These are phyloP conservation scores for Ichthyophthirius multifiliis DNA, from an alignment of 169 alveolate genomes.

Conservation along the genomic window DNA sequence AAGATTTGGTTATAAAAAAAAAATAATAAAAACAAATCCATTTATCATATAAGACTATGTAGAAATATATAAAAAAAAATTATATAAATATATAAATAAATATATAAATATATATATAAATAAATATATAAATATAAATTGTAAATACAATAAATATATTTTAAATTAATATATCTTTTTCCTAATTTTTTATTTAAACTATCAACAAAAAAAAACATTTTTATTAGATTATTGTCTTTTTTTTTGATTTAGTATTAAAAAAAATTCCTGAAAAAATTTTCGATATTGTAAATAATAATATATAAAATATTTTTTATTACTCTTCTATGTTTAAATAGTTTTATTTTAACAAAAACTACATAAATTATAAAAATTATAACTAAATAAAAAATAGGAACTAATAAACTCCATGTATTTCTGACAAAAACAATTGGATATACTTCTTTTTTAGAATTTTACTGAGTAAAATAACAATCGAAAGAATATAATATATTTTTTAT, in stretches of 20 bases:
- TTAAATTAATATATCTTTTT: too few species aligned
- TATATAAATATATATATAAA: too few species aligned
- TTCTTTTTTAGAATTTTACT: neutral
- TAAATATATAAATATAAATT: too few species aligned
- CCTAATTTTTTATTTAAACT: too few species aligned
- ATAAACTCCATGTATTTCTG: neutral
- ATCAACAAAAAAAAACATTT: too few species aligned
- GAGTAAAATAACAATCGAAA: neutral
- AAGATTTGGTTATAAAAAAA: neutral
- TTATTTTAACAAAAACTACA: neutral
- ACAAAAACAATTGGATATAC: neutral
- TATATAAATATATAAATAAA: neutral
- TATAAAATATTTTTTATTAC: too few species aligned
- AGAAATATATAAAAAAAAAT: neutral
- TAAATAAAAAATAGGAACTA: neutral
- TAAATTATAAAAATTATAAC: neutral
- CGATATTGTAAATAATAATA: too few species aligned
- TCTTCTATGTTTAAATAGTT: neutral
- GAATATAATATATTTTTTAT: neutral
- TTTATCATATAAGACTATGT: neutral
- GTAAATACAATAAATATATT: too few species aligned
- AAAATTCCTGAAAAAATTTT: too few species aligned
- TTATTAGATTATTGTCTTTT: too few species aligned
- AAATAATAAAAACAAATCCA: neutral
- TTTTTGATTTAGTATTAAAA: too few species aligned